Percentiles rank a stretch among this genome's conserved stretches.
Conservation (phyloP, 2,329 filamentous ascomycete genomes). For the Cadophora sp. region DNA sequence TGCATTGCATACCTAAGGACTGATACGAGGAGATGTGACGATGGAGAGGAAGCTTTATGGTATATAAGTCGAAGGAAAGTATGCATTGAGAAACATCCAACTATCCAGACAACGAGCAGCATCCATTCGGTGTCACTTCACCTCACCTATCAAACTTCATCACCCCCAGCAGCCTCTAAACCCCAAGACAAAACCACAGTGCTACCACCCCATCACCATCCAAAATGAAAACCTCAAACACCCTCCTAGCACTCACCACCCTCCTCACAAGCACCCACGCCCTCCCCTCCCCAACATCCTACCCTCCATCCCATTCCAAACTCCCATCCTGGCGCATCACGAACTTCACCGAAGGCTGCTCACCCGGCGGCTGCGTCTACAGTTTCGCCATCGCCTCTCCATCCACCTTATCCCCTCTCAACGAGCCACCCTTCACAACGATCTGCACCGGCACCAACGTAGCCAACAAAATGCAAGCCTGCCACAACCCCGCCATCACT, state of each 20-base stretch:
- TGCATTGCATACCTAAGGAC: too few relatives aligned
- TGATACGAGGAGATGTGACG: too few relatives aligned
- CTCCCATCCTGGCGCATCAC: background rate
- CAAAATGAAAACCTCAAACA: background rate
- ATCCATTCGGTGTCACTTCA: background rate
- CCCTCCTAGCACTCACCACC: background rate
- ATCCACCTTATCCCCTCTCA: constrained; percentile 1
- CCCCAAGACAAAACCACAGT: background rate
- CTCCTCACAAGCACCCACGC: background rate
- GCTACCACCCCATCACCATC: background rate
- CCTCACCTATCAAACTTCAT: background rate
- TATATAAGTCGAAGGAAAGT: too few relatives aligned
- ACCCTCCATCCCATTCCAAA: background rate
- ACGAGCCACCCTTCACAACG: background rate
- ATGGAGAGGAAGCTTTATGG: too few relatives aligned
- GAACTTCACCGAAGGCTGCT: constrained; percentile 13
- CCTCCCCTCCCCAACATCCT: background rate
- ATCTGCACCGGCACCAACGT: constrained; percentile 8
- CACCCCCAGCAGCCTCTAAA: background rate
- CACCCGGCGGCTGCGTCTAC: constrained; percentile 7
- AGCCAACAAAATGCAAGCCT: background rate
- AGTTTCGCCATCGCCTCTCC: constrained; percentile 5
- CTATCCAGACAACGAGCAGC: too few relatives aligned
- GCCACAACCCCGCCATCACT: background rate
- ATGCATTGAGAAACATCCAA: too few relatives aligned